Evolutionary conservation across 257 asterid species (phyloP).

Genomic region (Jaltomata sinuosa): DNA sequence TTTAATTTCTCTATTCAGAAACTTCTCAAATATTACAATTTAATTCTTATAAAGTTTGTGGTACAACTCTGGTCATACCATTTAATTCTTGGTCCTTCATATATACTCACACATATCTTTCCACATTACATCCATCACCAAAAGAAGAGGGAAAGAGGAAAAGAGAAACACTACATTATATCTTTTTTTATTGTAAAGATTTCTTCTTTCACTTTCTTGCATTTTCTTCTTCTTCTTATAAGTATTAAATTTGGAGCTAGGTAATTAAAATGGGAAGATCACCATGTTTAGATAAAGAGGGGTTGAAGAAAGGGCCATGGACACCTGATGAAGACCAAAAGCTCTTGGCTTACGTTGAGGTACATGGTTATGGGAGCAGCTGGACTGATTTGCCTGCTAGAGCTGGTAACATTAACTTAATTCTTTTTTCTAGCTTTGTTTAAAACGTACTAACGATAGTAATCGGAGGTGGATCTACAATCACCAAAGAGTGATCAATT

Average conservation of each 20-base stretch:
- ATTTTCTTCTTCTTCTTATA: neutral
- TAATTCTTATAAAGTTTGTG: neutral
- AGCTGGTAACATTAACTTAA: too few relatives aligned
- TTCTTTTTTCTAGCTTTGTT: too few relatives aligned
- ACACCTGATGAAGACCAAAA: slow-evolving; percentile 21
- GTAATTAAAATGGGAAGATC: slow-evolving; percentile 6
- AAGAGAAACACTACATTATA: neutral
- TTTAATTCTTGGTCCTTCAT: neutral
- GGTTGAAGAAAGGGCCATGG: slow-evolving; percentile 25
- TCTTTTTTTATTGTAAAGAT: too few relatives aligned
- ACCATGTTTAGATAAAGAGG: slow-evolving; percentile 11
- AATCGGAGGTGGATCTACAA: too few relatives aligned
- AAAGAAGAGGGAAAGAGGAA: too few relatives aligned
- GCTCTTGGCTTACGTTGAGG: slow-evolving; percentile 8
- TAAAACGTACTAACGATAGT: too few relatives aligned
- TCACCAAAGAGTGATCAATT: too few relatives aligned
- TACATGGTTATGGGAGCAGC: slow-evolving; percentile 9
- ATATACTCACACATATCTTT: neutral
- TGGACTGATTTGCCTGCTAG: slow-evolving; percentile 20
- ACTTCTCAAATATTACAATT: neutral
- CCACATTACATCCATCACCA: too few relatives aligned
- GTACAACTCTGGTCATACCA: neutral
- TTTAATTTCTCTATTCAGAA: neutral
- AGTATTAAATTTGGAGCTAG: too few relatives aligned
- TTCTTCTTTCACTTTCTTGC: too few relatives aligned